A percentile compares a stretch with the other conserved stretches of the same genome.
Evolutionary conservation across 2,329 filamentous ascomycete genomes (phyloP).

Genomic region (Ophiosphaerella korrae): DNA sequence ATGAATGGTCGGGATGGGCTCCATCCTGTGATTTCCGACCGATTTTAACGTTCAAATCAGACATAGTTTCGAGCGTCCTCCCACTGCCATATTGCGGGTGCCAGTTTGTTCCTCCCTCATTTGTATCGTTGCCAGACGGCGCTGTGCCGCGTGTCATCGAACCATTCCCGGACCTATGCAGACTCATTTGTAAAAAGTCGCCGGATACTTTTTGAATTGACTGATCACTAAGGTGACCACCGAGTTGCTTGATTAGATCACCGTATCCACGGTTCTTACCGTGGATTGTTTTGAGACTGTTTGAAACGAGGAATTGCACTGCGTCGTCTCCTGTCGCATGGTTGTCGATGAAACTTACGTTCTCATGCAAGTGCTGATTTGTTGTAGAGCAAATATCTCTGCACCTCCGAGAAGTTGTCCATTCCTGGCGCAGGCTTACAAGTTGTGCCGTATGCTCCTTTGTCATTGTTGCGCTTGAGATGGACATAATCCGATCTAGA

Average conservation of each 20-base stretch:
- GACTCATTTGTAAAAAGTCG: not conserved
- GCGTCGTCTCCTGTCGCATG: conserved; percentile 12
- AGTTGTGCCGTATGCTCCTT: conserved; percentile 5
- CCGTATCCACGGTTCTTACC: conserved; percentile 13
- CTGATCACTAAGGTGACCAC: conserved; percentile 21
- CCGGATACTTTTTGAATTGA: conserved; percentile 34
- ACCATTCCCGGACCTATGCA: not conserved
- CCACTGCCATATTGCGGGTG: not conserved
- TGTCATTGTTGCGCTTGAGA: conserved; percentile 4
- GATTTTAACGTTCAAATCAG: conserved; percentile 45
- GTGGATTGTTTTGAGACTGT: conserved; percentile 12
- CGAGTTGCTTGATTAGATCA: conserved; percentile 5
- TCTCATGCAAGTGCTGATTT: conserved; percentile 9
- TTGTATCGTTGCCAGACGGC: too few relatives aligned
- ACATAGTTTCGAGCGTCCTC: conserved; percentile 39
- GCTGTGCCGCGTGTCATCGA: not conserved
- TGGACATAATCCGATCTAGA: conserved; percentile 7
- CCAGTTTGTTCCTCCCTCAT: not conserved
- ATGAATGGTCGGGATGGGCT: too few relatives aligned
- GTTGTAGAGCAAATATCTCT: conserved; percentile 11
- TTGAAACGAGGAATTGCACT: conserved; percentile 13
- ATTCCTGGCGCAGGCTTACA: conserved; percentile 12
- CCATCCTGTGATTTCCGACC: too few relatives aligned
- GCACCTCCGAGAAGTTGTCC: conserved; percentile 9
- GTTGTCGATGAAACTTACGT: conserved; percentile 14